Evolutionary conservation across 2,329 filamentous ascomycete species (phyloP), one percentile per base, ranked within the genome.

Genomic region (Chalaropsis thielavioides): DNA sequence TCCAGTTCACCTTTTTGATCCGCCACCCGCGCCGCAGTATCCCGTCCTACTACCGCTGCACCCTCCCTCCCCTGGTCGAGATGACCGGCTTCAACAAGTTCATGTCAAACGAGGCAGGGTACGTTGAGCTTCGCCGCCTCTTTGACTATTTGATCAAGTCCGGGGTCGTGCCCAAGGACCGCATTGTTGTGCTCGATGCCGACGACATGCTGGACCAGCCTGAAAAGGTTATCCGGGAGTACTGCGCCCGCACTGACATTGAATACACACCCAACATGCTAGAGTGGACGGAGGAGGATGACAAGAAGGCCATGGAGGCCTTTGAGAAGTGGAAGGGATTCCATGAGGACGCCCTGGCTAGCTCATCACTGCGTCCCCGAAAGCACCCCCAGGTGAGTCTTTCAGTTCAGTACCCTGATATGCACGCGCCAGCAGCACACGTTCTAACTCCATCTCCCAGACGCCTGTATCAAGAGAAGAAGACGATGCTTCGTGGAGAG

Each of bases 321-420:
- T 97, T 97, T 76, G 90, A 92, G 76, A 97, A 99, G 78, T 97
- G 94, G 94, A 88, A 86, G 70, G 94, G 94, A 11, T 97, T 95
- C 77, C 94, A 97, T 74, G 89, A 97, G 70, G 94, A 97, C 78
- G 94, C 91, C 15, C 89, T 97, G 70, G 80, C 88, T 69, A 95
- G 89, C 72, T 87, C 81, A 44, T 85, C 85, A 68, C 77, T 99
- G 71, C 87, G 86, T 73, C 83, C 89, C 1, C 80, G 89, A 72
- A 79, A 80, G 58, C 80, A 86, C 69, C 81, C 84, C 31, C 79
- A 83, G 73, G 83, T 85, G 75, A 74, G 80, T 63, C 19, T 43
- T 38, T 5, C 31, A 10, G n/a, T 59, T 8, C 6, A 38, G 35
- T 8, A 38, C 35, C 3, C 7, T 1, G 11, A 13, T 46, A 58